These are phyloP conservation scores for Anthoceros angustus DNA, from an alignment of 225 moss, liverwort and hornwort genomes.

Conservation along the genomic window DNA sequence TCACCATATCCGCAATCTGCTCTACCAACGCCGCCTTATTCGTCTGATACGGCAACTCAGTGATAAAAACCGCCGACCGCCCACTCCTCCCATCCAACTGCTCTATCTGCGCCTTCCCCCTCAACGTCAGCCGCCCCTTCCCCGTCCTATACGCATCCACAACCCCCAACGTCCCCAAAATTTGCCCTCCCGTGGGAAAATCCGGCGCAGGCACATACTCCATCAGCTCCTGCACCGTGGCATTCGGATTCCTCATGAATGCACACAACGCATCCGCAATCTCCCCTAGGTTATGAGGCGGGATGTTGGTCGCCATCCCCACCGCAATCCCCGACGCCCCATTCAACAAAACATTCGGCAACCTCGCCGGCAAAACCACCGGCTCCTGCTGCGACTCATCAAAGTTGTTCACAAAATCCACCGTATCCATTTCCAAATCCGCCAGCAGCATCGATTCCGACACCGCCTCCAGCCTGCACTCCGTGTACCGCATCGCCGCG, in stretches of 20 bases:
- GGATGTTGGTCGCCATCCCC: slow-evolving; percentile 97
- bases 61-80: slow-evolving; percentile 81
- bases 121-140: neutral
- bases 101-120: slow-evolving; percentile 32
- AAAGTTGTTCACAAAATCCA: slow-evolving; percentile 77
- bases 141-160: slow-evolving; percentile 4
- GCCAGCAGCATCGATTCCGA: slow-evolving; percentile 87
- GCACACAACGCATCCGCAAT: slow-evolving; percentile 78
- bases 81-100: slow-evolving; percentile 70
- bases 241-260: slow-evolving; percentile 80
- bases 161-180: slow-evolving; percentile 74
- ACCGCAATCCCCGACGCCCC: slow-evolving; percentile 97
- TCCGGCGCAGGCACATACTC: slow-evolving; percentile 95
- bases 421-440: slow-evolving; percentile 72
- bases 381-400: slow-evolving; percentile 95
- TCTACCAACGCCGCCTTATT: slow-evolving; percentile 91
- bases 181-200: slow-evolving; percentile 88
- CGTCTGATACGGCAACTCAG: slow-evolving; percentile 90
- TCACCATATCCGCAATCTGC: slow-evolving; percentile 92
- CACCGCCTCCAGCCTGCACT: slow-evolving; percentile 86
- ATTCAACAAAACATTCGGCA: slow-evolving; percentile 84
- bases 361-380: slow-evolving; percentile 71
- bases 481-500: slow-evolving; percentile 99
- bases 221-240: slow-evolving; percentile 96
- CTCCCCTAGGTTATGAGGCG: slow-evolving; percentile 91